Base-by-base conservation (phyloP, 768 basidiomycete species). In the Kwoniella sp. region DNA sequence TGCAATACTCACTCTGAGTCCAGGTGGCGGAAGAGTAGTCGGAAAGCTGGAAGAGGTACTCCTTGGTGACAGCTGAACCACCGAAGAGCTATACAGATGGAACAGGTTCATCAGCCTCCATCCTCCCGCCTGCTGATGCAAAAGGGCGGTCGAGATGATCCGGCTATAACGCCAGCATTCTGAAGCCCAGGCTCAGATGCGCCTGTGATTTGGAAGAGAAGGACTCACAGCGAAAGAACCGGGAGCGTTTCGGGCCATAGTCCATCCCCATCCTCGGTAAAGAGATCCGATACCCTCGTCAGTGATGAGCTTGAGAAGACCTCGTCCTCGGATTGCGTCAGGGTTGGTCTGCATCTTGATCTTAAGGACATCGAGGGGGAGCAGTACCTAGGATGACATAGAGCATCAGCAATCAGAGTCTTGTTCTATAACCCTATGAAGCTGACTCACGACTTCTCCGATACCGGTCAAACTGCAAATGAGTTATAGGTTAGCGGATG, bases 221-320 rank as follows among this genome's bases (percentile, higher is more conserved):
- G 19, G 17, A 83, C 90, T 66, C 75, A 95, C 93, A 58, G 95
- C 91, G 73, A 99, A 99, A 56, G 86, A 87, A 12, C 95, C 95
- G 0, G 95, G 95, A 0, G 95, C 95, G 72, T 99, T 99, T 57
- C 95, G 87, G 1, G 93, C 95, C 85, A 96, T 89, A 24, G 95
- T 98, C 95, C 95, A 98, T 49, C 94, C 94, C 92, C 94, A 96
- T 27, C 95, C 95, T 67, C 93, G 88, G 82, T 99, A 99, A 36
- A 99, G 85, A 0, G 89, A 86, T 19, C 65, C 79, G 9, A 90
- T 86, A 60, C 93, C 92, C 78, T 98, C 95, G 70, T 99, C 94
- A 77, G 86, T 80, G 80, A 99, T 86, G 71, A 99, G 92, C 58
- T 89, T 88, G 59, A 96, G 67, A 70, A 93, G 85, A 21, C 93